Evolutionary conservation across 2,329 filamentous ascomycete genomes (phyloP).

Genomic region (Aureobasidium lini): DNA sequence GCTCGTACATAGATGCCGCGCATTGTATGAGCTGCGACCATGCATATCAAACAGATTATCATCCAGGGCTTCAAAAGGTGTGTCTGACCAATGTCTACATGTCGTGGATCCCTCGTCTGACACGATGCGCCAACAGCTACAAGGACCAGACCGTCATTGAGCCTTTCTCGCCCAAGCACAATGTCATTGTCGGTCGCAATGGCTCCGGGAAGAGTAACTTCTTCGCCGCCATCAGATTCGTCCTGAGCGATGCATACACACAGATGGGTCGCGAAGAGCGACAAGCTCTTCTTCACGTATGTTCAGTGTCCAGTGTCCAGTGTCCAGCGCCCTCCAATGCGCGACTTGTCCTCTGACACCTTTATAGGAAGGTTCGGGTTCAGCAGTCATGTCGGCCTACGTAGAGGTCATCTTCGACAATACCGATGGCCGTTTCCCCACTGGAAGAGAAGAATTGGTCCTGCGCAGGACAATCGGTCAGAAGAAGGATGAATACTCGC

Average conservation of each 20-base stretch:
- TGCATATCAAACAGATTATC: constrained; percentile 99
- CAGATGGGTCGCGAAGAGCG: constrained; percentile 94
- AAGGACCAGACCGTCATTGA: constrained; percentile 99
- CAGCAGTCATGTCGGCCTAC: constrained; percentile 98
- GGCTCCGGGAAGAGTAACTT: constrained; percentile 99
- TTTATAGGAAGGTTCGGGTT: constrained; percentile 77
- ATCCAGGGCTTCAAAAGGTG: constrained; percentile 99
- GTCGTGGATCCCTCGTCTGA: neutral
- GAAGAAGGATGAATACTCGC: constrained; percentile 97
- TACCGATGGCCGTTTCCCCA: constrained; percentile 88
- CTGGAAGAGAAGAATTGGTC: constrained; percentile 81
- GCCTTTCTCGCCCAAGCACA: constrained; percentile 93
- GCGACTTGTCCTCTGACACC: neutral
- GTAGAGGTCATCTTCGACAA: constrained; percentile 99
- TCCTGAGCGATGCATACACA: constrained; percentile 94
- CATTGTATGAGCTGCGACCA: constrained; percentile 30
- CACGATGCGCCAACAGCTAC: constrained; percentile 56
- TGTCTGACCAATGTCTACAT: constrained; percentile 14
- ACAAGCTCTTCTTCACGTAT: constrained; percentile 78
- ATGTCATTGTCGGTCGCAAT: constrained; percentile 98
- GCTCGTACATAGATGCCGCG: neutral
- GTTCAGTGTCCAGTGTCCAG: constrained; percentile 16
- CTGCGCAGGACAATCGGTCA: constrained; percentile 89
- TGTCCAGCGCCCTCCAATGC: neutral
- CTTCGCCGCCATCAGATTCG: constrained; percentile 97